These are phyloP conservation scores for Tolypocladium endophyticum DNA, from an alignment of 2,329 filamentous ascomycete species.

Conservation along the genomic window DNA sequence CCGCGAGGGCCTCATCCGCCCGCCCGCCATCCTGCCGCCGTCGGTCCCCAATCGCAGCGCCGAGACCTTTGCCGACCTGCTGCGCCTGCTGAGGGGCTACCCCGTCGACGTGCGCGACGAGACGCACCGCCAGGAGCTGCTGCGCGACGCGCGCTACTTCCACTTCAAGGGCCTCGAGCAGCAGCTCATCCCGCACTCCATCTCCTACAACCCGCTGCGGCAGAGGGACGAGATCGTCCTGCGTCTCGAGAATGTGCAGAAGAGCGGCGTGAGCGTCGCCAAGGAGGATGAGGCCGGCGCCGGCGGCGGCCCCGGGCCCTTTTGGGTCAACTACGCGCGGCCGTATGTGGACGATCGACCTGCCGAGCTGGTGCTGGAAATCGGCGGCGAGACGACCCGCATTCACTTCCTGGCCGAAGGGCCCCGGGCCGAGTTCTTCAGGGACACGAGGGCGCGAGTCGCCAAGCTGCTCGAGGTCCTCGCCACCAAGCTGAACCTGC, in stretches of 20 bases:
- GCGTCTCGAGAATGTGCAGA: constrained; percentile 76
- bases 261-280: constrained; percentile 65
- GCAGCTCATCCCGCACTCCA: constrained; percentile 65
- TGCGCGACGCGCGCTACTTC: constrained; percentile 85
- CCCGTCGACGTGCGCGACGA: constrained; percentile 67
- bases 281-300: constrained; percentile 25
- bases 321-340: constrained; percentile 68
- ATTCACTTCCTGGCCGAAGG: constrained; percentile 34
- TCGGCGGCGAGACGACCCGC: constrained; percentile 55
- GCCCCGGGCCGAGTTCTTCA: constrained; percentile 60
- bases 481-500: constrained; percentile 66
- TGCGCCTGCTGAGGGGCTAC: constrained; percentile 77
- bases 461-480: constrained; percentile 68
- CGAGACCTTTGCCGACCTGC: constrained; percentile 73
- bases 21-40: constrained; percentile 76
- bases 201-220: constrained; percentile 63
- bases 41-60: constrained; percentile 70
- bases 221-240: constrained; percentile 66
- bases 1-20: constrained; percentile 67
- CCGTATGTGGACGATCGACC: constrained; percentile 73
- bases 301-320: constrained; percentile 19
- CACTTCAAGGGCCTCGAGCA: constrained; percentile 90
- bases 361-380: constrained; percentile 70
- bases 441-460: constrained; percentile 58
- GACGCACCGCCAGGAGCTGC: constrained; percentile 62